These are phyloP conservation scores for Euphorbia lathyris DNA, from an alignment of 345 rosid genomes.

Conservation along the genomic window DNA sequence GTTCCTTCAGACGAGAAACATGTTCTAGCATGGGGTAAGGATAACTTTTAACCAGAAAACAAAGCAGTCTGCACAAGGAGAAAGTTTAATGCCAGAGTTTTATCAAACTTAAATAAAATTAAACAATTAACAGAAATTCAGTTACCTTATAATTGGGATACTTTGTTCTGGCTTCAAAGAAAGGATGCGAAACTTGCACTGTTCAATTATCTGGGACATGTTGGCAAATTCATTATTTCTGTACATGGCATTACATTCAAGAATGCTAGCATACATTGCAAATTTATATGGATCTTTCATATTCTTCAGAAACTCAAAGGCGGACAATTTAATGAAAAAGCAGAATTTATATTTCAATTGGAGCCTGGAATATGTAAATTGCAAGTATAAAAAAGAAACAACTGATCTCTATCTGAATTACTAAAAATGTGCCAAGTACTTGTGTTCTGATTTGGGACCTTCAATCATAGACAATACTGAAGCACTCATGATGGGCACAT, in stretches of 20 bases:
- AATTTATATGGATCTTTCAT: neutral
- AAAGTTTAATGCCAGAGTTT: slow-evolving; percentile 18
- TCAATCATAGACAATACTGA: neutral
- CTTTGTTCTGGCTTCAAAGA: slow-evolving; percentile 67
- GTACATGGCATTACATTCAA: slow-evolving; percentile 1
- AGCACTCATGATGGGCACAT: neutral
- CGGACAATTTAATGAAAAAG: slow-evolving; percentile 2
- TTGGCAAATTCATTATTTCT: neutral
- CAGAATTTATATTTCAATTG: neutral
- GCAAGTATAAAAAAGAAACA: too few relatives aligned
- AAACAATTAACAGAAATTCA: neutral
- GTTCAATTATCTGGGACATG: slow-evolving; percentile 70
- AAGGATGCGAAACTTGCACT: slow-evolving; percentile 70
- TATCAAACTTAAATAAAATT: slow-evolving; percentile 9
- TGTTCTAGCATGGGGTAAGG: slow-evolving; percentile 64
- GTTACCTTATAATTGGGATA: slow-evolving; percentile 57
- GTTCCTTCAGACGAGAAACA: slow-evolving; percentile 68
- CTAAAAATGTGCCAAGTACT: neutral
- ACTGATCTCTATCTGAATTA: too few relatives aligned
- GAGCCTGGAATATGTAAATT: too few relatives aligned
- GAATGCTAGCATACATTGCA: neutral
- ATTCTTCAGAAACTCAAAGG: neutral
- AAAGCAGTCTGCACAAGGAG: slow-evolving; percentile 51
- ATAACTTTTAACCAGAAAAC: slow-evolving; percentile 49
- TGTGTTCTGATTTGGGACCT: neutral